Base-by-base conservation (phyloP, 176 grass and related monocot species). In the Phyllostachys edulis region DNA sequence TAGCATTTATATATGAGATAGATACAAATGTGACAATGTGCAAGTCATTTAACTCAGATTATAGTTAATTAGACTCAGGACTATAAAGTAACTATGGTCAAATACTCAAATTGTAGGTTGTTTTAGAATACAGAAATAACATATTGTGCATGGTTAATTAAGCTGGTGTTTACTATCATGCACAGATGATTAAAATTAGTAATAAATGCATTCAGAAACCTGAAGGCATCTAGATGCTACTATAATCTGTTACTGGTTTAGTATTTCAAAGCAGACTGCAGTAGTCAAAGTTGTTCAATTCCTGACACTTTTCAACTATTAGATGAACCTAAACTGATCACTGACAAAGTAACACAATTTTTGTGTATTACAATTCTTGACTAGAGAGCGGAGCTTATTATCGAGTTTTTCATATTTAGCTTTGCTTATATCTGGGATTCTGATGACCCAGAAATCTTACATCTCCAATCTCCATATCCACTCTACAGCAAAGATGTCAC, bases 31-130 rank as follows among this genome's bases (percentile, higher is more conserved):
- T 73, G 32, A 32, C 47, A 84, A 66, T 67, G 15, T 50, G 61
- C 60, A 78, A 83, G 73, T 73, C 49, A 63, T 60, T 57, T 68
- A 40, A 69, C n/a, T 83, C 42, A 37, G 42, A 51, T 9, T 44
- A 63, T 37, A 79, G 67, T 75, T 79, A 62, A 83, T 67, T 40
- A 52, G 61, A 75, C 23, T 49, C 64, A 69, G 40, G 50, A 80
- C 21, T 69, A 69, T 7, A 55, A 68, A 73, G 32, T 34, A n/a
- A 49, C 17, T 39, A 40, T 63, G 12, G 29, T 78, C 45, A 46
- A 42, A 83, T 62, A 62, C 36, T 54, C 51, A 74, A 75, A 69
- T 24, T 69, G 21, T 72, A 66, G 29, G 46, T 36, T 64, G 18
- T 41, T 81, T 18, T 77, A 63, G n/a, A 20, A 79, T 44, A 42